Evolutionary conservation across 257 asterid species (phyloP).

Genomic region (Forsythia viridissima): DNA sequence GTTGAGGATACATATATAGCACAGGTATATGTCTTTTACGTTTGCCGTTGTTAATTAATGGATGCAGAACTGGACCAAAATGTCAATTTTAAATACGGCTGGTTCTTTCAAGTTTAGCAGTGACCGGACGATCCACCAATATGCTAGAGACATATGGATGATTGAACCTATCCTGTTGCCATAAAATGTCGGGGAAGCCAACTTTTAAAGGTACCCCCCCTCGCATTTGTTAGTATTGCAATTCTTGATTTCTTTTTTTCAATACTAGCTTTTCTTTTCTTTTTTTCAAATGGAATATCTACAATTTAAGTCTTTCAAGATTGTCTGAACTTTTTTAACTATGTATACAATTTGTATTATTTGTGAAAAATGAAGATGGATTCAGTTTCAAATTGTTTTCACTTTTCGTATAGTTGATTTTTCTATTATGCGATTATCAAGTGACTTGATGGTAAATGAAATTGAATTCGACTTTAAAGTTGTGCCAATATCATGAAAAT

Average conservation of each 20-base stretch:
- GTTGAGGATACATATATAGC: not conserved
- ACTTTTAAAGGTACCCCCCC: conserved; percentile 18
- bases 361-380: not conserved
- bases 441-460: too few species aligned
- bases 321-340: not conserved
- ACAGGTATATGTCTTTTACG: not conserved
- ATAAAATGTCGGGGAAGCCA: conserved; percentile 19
- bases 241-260: not conserved
- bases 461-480: too few species aligned
- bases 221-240: not conserved
- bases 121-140: conserved; percentile 63
- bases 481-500: too few species aligned
- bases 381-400: not conserved
- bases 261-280: not conserved
- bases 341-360: not conserved
- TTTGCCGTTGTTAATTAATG: not conserved
- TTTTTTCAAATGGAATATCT: not conserved
- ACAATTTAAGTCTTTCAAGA: not conserved
- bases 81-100: conserved; percentile 66
- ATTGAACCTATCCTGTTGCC: conserved; percentile 55
- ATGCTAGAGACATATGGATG: conserved; percentile 73
- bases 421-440: too few species aligned
- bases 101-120: conserved; percentile 75
- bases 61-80: conserved; percentile 65
- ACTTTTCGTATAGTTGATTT: too few species aligned